phyloP scores from a whole-genome alignment of 2,329 filamentous ascomycete genomes.

The Curvularia eragrostidis region DNA sequence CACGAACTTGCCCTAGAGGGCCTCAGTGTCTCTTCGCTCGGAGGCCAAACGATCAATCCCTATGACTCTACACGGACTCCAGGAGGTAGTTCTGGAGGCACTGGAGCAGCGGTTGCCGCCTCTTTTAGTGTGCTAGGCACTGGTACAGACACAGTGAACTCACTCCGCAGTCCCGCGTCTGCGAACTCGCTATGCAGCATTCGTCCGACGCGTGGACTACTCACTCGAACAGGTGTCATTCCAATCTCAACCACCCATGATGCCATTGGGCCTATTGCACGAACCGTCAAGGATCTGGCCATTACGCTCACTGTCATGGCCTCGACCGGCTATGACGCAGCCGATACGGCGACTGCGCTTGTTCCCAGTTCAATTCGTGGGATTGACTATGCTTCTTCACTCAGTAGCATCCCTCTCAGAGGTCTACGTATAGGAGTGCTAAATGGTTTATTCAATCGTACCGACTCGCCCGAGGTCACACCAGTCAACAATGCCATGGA shows the following conservation, averaged over 20 bases:
- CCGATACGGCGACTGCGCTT: slow-evolving; percentile 61
- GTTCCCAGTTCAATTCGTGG: slow-evolving; percentile 52
- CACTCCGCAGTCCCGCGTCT: slow-evolving; percentile 64
- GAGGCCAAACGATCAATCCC: slow-evolving; percentile 70
- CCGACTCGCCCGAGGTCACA: slow-evolving; percentile 59
- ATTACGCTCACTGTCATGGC: slow-evolving; percentile 62
- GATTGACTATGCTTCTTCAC: slow-evolving; percentile 56
- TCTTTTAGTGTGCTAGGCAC: slow-evolving; percentile 65
- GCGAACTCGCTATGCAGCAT: slow-evolving; percentile 67
- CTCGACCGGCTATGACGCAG: slow-evolving; percentile 57
- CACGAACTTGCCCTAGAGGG: slow-evolving; percentile 71
- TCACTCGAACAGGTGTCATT: slow-evolving; percentile 60
- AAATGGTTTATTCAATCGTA: slow-evolving; percentile 65
- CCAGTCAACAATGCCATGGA: slow-evolving; percentile 64
- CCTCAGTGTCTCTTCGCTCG: slow-evolving; percentile 66
- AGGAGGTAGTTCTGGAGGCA: slow-evolving; percentile 69
- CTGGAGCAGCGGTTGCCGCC: slow-evolving; percentile 65
- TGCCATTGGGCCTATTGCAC: slow-evolving; percentile 61
- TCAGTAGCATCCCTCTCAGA: slow-evolving; percentile 47
- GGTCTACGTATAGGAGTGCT: slow-evolving; percentile 59
- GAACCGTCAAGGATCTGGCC: slow-evolving; percentile 59
- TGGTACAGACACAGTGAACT: slow-evolving; percentile 69
- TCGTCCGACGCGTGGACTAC: slow-evolving; percentile 62
- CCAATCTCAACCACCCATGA: slow-evolving; percentile 66
- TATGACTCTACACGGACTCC: slow-evolving; percentile 71